phyloP scores from a whole-genome alignment of 495 filamentous ascomycete genomes.

The Aspergillus incahuasiensis region DNA sequence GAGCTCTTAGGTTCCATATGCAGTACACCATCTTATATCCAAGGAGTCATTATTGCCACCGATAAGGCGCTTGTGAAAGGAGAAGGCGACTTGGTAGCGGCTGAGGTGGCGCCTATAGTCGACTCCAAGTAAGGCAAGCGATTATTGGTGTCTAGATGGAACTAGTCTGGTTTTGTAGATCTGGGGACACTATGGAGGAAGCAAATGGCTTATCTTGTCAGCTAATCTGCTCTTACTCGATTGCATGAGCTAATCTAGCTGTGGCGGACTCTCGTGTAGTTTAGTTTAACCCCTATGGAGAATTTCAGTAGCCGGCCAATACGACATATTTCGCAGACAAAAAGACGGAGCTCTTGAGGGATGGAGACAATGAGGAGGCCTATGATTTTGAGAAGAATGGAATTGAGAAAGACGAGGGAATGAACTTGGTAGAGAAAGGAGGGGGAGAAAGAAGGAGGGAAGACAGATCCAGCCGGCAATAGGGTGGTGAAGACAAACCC shows the following conservation, averaged over 20 bases:
- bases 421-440: too few species aligned
- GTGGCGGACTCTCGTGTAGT: neutral
- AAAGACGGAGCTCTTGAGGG: too few species aligned
- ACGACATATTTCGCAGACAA: too few species aligned
- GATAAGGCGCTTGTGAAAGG: neutral
- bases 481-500: too few species aligned
- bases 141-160: neutral
- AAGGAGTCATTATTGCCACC: neutral
- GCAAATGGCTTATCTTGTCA: slow-evolving; percentile 5
- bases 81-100: neutral
- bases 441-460: too few species aligned
- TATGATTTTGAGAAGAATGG: too few species aligned
- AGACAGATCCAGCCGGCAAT: too few species aligned
- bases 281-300: neutral
- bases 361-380: too few species aligned
- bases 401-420: too few species aligned
- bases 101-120: neutral
- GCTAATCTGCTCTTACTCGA: neutral
- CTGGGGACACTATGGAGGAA: neutral
- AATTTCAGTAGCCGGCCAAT: neutral
- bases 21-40: neutral
- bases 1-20: neutral
- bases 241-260: neutral
- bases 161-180: neutral
- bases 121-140: neutral